phyloP scores from a whole-genome alignment of 1,284 basidiomycete species.

The Trametes pubescens region DNA sequence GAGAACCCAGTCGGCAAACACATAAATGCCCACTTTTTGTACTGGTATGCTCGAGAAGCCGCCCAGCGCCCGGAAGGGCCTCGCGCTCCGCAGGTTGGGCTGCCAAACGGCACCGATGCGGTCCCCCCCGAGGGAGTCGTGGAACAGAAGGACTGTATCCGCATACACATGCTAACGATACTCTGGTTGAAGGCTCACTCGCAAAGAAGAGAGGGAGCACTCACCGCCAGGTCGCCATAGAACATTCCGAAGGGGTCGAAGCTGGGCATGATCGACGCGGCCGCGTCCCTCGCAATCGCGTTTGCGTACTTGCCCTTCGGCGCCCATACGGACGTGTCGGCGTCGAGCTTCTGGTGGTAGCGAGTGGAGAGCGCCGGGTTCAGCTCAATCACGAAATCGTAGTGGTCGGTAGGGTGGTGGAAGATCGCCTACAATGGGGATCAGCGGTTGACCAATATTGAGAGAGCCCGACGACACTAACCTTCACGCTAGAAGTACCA shows the following conservation, averaged over 20 bases:
- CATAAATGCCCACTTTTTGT: constrained; percentile 40
- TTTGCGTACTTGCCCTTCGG: constrained; percentile 59
- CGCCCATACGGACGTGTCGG: constrained; percentile 56
- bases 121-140: constrained; percentile 84
- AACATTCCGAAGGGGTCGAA: constrained; percentile 86
- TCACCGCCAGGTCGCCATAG: constrained; percentile 75
- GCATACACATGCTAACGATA: constrained; percentile 70
- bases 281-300: constrained; percentile 41
- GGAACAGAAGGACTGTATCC: constrained; percentile 86
- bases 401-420: constrained; percentile 83
- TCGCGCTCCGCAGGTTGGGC: constrained; percentile 62
- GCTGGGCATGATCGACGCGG: constrained; percentile 59
- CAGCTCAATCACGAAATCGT: constrained; percentile 87
- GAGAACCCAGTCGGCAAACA: constrained; percentile 2
- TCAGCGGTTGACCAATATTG: background rate
- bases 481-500: constrained; percentile 60
- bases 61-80: constrained; percentile 84
- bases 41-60: constrained; percentile 77
- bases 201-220: constrained; percentile 24
- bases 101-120: constrained; percentile 91
- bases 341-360: constrained; percentile 72
- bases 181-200: background rate
- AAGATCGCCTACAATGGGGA: constrained; percentile 71
- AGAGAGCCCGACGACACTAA: constrained; percentile 39
- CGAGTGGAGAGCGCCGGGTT: constrained; percentile 72